phyloP scores from a whole-genome alignment of 176 grass and related monocot genomes.

The Olyra latifolia region DNA sequence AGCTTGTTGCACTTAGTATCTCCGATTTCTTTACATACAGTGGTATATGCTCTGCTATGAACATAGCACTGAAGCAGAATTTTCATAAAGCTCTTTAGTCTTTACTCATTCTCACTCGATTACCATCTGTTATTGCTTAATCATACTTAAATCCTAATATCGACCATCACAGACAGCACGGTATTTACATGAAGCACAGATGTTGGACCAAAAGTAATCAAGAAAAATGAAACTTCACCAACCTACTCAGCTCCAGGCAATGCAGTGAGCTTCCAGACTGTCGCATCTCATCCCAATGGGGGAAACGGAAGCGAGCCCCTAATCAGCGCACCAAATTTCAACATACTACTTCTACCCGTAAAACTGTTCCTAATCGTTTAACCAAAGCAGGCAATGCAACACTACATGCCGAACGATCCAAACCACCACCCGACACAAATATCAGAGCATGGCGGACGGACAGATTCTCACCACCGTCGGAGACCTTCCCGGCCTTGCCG shows the following conservation, averaged over 20 bases:
- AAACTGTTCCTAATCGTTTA: neutral
- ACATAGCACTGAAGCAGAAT: neutral
- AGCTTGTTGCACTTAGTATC: neutral
- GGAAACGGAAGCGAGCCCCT: neutral
- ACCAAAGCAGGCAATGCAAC: conserved; percentile 40
- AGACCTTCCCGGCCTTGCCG: conserved; percentile 56
- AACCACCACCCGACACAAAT: conserved; percentile 15
- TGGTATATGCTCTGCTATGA: neutral
- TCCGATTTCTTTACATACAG: neutral
- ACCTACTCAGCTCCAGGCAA: conserved; percentile 3
- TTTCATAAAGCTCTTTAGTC: neutral
- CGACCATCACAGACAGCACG: neutral
- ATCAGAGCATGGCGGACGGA: neutral
- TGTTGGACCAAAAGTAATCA: neutral
- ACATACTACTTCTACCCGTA: conserved; percentile 24
- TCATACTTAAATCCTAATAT: neutral
- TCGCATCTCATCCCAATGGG: neutral
- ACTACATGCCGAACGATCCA: neutral
- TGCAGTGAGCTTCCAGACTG: neutral
- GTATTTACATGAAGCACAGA: conserved; percentile 2
- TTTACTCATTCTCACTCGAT: neutral
- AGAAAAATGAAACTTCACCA: neutral
- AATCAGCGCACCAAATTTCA: conserved; percentile 6
- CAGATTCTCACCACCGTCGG: conserved; percentile 65
- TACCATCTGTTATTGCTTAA: neutral